Conservation (phyloP, 2,329 filamentous ascomycete species). For the Colletotrichum sp. region DNA sequence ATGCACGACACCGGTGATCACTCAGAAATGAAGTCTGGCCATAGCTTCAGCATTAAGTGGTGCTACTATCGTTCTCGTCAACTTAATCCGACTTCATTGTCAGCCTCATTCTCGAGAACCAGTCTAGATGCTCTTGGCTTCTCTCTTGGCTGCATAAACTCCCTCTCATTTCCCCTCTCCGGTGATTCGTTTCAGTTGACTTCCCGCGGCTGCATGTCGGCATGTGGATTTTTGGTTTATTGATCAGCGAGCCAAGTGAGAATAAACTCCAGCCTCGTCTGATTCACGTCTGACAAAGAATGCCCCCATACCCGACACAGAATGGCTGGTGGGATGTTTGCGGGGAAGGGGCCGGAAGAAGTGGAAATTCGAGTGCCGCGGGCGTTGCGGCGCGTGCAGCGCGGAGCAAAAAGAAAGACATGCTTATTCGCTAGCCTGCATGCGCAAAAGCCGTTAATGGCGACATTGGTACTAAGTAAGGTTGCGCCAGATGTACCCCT, state of each 20-base stretch:
- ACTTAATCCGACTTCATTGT: background rate
- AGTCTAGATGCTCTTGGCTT: background rate
- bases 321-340: background rate
- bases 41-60: background rate
- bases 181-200: background rate
- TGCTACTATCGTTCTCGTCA: background rate
- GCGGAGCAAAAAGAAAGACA: background rate
- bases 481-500: background rate
- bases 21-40: background rate
- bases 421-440: background rate
- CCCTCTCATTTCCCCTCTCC: background rate
- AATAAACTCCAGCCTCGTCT: background rate
- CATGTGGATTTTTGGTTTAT: background rate
- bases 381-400: background rate
- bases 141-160: background rate
- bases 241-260: background rate
- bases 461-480: background rate
- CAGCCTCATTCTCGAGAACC: background rate
- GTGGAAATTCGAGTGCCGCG: background rate
- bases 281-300: background rate
- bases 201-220: background rate
- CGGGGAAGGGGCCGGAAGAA: background rate
- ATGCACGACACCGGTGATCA: background rate
- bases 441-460: background rate
- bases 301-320: background rate